Conservation (phyloP, 805 yeast species). For the Candida endomychidarum region DNA sequence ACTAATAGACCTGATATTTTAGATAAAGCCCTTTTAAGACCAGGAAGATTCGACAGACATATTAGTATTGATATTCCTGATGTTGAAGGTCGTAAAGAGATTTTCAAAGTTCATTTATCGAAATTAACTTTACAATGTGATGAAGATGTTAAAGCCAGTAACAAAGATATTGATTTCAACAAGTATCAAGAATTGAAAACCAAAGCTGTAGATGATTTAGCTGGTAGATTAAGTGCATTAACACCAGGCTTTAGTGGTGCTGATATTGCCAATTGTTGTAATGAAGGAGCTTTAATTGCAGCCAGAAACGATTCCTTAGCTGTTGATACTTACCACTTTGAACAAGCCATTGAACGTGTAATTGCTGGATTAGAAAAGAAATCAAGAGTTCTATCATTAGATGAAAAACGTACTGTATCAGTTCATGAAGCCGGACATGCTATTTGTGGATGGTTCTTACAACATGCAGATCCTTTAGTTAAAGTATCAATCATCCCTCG, state of each 20-base stretch:
- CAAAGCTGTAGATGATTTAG: conserved; percentile 47
- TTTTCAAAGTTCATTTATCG: conserved; percentile 75
- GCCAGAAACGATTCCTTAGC: conserved; percentile 69
- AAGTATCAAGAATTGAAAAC: conserved; percentile 49
- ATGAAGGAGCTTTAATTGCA: conserved; percentile 92
- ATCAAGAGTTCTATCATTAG: conserved; percentile 72
- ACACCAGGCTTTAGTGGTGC: conserved; percentile 98
- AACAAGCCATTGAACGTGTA: conserved; percentile 90
- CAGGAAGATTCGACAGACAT: conserved; percentile 93
- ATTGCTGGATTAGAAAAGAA: conserved; percentile 92
- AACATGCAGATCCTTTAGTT: conserved; percentile 84
- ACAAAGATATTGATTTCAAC: conserved; percentile 33
- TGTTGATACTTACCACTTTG: conserved; percentile 75
- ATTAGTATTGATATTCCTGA: conserved; percentile 85
- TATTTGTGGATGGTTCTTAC: conserved; percentile 89
- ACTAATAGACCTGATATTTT: conserved; percentile 90
- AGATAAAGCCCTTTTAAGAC: conserved; percentile 87
- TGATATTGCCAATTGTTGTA: conserved; percentile 91
- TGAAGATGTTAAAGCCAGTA: conserved; percentile 28
- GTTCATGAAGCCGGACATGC: conserved; percentile 98
- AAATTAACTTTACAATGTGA: conserved; percentile 60
- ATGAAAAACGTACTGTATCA: conserved; percentile 83
- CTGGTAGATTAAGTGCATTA: conserved; percentile 84
- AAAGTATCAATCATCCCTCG: conserved; percentile 94
- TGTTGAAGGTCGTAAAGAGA: conserved; percentile 83